Base-by-base conservation (phyloP, 2,329 filamentous ascomycete genomes). In the Exophiala lecanii-corni region DNA sequence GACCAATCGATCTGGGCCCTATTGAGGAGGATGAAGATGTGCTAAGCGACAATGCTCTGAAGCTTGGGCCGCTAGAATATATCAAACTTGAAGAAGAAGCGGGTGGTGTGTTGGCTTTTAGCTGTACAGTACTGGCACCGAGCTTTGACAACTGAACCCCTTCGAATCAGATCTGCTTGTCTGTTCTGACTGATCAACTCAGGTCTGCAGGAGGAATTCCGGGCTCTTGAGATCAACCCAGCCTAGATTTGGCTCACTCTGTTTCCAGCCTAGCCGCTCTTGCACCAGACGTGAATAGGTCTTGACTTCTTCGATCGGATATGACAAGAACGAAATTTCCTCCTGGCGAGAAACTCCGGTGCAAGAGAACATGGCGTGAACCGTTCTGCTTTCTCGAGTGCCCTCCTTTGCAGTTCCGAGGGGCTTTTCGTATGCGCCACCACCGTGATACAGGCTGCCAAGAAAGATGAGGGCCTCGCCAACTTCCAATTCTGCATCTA, bases 341-440 rank as follows among this genome's bases (percentile, higher is more conserved):
- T 64, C 62, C 45, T 64, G 62, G 9, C 65, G 58, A 42, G 62
- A 58, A 18, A 65, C 58, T 7, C 64, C 64, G 3, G 56, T 58
- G 51, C 64, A 67, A 43, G 62, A 64, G 39, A 67, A 68, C 59
- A 67, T 63, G 28, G 63, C 62, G 40, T 67, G 61, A 7, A 68
- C 60, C 5, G 60, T 65, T 12, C 63, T 56, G 37, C 48, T 50
- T 26, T 54, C 49, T 13, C 26, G 31, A 2, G 9, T 34, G 7
- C 44, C 49, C 18, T 50, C 40, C 25, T 50, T 44, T 17, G 33
- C 21, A 40, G 48, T 58, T 3, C 58, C 60, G 2, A 55, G 51
- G 9, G 53, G 43, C 37, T 57, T 50, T 3, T 55, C 55, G 45
- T 63, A 64, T 13, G 56, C 35, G 0, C 62, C 63, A 2, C 58